A percentile compares a stretch with the other conserved stretches of the same genome.
Conservation (phyloP, 129 eudicot genomes). For the Cynara cardunculus region DNA sequence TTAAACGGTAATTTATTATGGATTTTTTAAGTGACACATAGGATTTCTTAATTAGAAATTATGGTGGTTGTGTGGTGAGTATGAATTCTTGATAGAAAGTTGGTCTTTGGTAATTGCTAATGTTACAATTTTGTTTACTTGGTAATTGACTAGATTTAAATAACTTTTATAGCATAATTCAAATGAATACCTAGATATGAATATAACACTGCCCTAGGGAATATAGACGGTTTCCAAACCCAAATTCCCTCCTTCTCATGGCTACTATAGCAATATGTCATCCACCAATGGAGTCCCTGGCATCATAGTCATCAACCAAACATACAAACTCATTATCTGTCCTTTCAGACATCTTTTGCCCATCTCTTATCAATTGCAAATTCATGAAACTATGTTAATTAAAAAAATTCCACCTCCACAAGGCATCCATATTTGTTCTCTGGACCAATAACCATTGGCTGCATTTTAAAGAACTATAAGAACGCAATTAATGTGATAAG, state of each 20-base stretch:
- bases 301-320: conserved; percentile 8
- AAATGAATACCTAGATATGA: background rate
- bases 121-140: background rate
- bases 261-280: background rate
- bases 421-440: background rate
- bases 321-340: background rate
- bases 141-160: background rate
- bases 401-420: background rate
- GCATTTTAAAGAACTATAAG: background rate
- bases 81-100: too few relatives aligned
- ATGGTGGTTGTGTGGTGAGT: too few relatives aligned
- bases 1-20: too few relatives aligned
- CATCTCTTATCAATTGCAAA: background rate
- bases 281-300: background rate
- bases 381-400: background rate
- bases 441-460: background rate
- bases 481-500: background rate
- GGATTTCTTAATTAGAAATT: too few relatives aligned
- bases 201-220: background rate
- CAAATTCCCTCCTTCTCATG: background rate
- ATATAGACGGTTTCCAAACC: background rate
- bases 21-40: too few relatives aligned
- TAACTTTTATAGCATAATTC: background rate
- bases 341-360: background rate
- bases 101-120: background rate